Conservation (phyloP, 148 eudicot species). For the Chenopodium suecicum region DNA sequence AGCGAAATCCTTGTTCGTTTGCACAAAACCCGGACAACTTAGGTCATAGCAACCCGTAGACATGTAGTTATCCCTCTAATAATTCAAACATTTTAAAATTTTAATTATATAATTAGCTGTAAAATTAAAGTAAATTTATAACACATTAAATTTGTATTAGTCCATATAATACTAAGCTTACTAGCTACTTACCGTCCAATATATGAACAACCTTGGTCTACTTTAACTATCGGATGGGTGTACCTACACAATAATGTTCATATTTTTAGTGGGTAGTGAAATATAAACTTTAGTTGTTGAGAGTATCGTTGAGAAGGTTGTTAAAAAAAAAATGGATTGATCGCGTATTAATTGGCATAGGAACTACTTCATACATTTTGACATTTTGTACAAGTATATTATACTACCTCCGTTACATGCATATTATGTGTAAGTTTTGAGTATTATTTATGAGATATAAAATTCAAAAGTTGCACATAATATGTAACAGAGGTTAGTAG, state of each 20-base stretch:
- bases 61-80: neutral
- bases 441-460: no score
- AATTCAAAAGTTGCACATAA: no score
- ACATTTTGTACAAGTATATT: no score
- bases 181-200: conserved; percentile 10
- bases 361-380: no score
- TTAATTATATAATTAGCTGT: neutral
- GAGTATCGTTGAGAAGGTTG: no score
- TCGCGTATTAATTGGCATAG: no score
- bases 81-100: neutral
- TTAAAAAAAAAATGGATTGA: no score
- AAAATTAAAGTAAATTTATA: neutral
- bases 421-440: no score
- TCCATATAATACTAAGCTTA: neutral
- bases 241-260: neutral
- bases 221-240: neutral
- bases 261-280: no score
- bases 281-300: no score
- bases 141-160: neutral
- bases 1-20: neutral
- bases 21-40: conserved; percentile 13
- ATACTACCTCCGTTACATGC: no score
- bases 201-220: neutral
- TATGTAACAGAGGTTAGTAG: no score
- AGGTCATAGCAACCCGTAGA: conserved; percentile 14